phyloP scores from a whole-genome alignment of 2,329 filamentous ascomycete genomes.

The Penicillium sclerotigenum region DNA sequence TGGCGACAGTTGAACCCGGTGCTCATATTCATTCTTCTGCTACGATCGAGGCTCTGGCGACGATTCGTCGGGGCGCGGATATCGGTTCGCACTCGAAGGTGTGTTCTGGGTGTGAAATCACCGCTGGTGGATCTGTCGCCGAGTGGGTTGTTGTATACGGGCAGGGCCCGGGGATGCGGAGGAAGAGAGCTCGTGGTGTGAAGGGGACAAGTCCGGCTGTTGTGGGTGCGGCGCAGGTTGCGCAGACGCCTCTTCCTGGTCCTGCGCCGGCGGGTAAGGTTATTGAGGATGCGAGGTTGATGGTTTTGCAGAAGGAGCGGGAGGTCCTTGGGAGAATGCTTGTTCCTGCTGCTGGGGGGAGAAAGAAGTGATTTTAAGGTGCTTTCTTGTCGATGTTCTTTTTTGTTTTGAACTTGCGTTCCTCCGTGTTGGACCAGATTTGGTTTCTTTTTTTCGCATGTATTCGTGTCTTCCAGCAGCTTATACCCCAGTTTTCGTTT shows the following conservation, averaged over 20 bases:
- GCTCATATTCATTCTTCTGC: constrained; percentile 40
- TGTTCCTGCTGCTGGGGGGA: constrained; percentile 27
- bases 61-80: constrained; percentile 32
- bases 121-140: constrained; percentile 56
- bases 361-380: constrained; percentile 26
- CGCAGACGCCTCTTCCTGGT: constrained; percentile 16
- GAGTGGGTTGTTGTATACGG: constrained; percentile 70
- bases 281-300: constrained; percentile 61
- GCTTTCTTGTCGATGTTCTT: neutral
- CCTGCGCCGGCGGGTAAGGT: constrained; percentile 53
- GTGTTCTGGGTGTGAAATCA: constrained; percentile 60
- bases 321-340: constrained; percentile 66
- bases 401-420: neutral
- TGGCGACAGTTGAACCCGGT: constrained; percentile 37
- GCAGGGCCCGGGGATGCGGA: constrained; percentile 49
- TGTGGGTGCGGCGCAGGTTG: constrained; percentile 16
- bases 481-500: constrained; percentile 3
- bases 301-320: constrained; percentile 64
- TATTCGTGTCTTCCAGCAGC: neutral
- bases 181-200: constrained; percentile 38
- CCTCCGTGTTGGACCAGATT: neutral
- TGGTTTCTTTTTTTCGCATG: neutral
- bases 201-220: constrained; percentile 18
- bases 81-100: constrained; percentile 64
- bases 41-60: constrained; percentile 47